Base-by-base conservation (phyloP, 2,329 filamentous ascomycete genomes). In the Fusarium coicis region DNA sequence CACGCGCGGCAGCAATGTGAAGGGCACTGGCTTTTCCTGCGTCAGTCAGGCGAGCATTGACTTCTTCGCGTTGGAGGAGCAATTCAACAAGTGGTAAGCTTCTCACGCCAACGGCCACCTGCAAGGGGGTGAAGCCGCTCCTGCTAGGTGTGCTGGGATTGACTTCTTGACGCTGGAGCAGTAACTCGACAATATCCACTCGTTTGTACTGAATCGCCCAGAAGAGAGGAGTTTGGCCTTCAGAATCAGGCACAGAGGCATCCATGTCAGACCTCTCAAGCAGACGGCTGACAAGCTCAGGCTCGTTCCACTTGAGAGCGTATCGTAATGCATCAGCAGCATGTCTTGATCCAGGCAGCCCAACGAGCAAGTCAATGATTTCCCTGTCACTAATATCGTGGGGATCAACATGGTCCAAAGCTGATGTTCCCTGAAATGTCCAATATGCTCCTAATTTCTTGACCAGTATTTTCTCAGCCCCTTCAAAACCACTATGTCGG, bases 381-480 rank as follows among this genome's bases (percentile, higher is more conserved):
- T 66, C 19, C 18, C 34, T 49, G 4, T 59, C 28, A 37, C 54
- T 19, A 7, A 62, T 40, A 11, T 65, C 18, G 5, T 34, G 28
- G 15, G 50, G 30, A 16, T 30, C 46, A 42, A 65, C 37, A n/a
- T 70, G 42, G 4, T 53, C 43, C 21, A 75, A 28, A 16, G 61
- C 61, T 21, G 42, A 34, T 36, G 15, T 40, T 6, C 23, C 36
- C 4, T 42, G 15, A 15, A 44, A 46, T 14, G 57, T 23, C 18
- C 46, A 69, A 37, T 72, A 67, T 32, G 53, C 73, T 15, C 64
- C 70, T 12, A 60, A 16, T n/a, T 64, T 57, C 23, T 56, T 30
- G 5, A 75, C 52, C 21, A 70, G 50, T 21, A 70, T 23, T n/a
- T 40, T 34, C 11, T 47, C 56, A 6, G 46, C 61, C 42, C 66